Evolutionary conservation across 2,329 filamentous ascomycete species (phyloP).

Genomic region (Fusarium mundagurra): DNA sequence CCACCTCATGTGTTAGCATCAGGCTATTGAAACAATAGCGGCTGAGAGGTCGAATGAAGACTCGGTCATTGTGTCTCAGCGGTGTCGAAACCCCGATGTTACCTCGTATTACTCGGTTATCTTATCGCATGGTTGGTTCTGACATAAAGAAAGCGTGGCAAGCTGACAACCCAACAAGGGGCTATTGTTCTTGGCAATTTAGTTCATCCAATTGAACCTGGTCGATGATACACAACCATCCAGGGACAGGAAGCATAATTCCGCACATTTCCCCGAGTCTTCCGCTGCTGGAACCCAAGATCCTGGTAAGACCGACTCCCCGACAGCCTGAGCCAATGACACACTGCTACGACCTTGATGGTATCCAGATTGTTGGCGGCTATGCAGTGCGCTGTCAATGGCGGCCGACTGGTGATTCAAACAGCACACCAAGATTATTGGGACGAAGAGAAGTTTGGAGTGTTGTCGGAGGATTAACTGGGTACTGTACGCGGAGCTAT

Average conservation of each 20-base stretch:
- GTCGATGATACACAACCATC: background rate
- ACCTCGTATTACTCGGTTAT: background rate
- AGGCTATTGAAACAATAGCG: accelerated
- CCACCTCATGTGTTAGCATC: background rate
- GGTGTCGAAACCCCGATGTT: background rate
- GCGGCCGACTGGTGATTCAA: background rate
- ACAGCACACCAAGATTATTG: background rate
- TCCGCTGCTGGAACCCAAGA: background rate
- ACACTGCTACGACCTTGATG: background rate
- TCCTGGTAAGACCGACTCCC: background rate
- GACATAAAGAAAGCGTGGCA: background rate
- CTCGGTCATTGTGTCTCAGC: background rate
- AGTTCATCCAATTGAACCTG: background rate
- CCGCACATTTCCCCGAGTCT: background rate
- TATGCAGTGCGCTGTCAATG: background rate
- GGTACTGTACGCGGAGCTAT: background rate
- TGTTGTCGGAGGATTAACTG: background rate
- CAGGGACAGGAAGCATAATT: background rate
- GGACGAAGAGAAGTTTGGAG: background rate
- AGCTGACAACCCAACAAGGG: background rate
- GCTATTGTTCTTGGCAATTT: background rate
- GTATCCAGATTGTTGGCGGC: too few species aligned
- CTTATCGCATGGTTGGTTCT: background rate
- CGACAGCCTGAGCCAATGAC: background rate
- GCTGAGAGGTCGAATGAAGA: background rate